Evolutionary conservation across 2,329 filamentous ascomycete genomes (phyloP).

Genomic region (Diplodia scrobiculata): DNA sequence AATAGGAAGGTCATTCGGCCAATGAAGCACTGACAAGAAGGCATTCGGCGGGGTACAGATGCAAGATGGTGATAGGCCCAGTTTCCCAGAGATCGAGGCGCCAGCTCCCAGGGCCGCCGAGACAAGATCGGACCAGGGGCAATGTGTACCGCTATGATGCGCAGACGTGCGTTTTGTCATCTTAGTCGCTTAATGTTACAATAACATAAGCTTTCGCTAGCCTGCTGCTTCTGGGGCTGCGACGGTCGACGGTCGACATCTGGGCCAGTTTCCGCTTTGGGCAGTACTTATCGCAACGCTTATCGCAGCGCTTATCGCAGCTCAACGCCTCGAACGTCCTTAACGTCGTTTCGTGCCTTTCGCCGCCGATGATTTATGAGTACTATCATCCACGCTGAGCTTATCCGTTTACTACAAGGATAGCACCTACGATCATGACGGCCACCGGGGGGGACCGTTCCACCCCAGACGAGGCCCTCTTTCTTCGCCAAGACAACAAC

Average conservation of each 20-base stretch:
- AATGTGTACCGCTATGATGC: constrained; percentile 3
- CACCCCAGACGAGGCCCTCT: not conserved
- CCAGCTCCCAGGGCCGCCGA: not conserved
- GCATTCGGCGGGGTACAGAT: not conserved
- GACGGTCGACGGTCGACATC: constrained; percentile 13
- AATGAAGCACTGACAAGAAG: constrained; percentile 17
- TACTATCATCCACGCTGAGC: not conserved
- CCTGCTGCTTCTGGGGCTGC: not conserved
- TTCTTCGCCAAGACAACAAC: not conserved
- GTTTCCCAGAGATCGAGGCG: not conserved
- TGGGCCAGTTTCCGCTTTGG: constrained; percentile 3
- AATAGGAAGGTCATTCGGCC: not conserved
- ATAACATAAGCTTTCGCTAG: constrained; percentile 19
- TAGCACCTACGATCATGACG: not conserved
- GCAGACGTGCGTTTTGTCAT: not conserved
- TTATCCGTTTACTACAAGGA: not conserved
- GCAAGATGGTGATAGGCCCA: constrained; percentile 2
- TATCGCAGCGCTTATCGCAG: not conserved
- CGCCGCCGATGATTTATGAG: not conserved
- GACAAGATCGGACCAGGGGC: not conserved
- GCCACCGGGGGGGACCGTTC: not conserved
- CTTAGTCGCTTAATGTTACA: not conserved
- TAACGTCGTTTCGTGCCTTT: not conserved
- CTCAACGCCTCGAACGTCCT: not conserved
- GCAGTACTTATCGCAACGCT: constrained; percentile 2